Evolutionary conservation across 352 stramenopile genomes (phyloP), one percentile per base, ranked within the genome.

Genomic region (Pythium grandisporangium): DNA sequence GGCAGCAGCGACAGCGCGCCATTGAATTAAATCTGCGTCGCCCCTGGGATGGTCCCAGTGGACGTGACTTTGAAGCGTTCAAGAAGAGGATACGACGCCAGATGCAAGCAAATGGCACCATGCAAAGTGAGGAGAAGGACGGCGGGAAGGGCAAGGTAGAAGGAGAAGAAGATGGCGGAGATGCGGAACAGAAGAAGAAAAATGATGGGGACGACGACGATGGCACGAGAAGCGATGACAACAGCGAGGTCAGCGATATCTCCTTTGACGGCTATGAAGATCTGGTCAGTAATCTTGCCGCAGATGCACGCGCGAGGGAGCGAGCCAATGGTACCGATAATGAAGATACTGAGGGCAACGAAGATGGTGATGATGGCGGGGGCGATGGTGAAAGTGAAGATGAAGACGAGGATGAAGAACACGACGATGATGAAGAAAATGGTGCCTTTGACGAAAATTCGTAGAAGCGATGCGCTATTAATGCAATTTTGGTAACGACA

Each of bases 161-260:
- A n/a, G n/a, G n/a, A n/a, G n/a, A n/a, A n/a, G n/a, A n/a, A n/a
- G 42, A 39, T 5, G 59, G 47, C 1, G 60, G 47, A 0, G 44
- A 36, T 0, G 50, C 58, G 2, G 45, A 53, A 3, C 45, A 37
- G 11, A 51, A 50, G 8, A 33, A 53, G 14, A n/a, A n/a, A n/a
- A n/a, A n/a, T n/a, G n/a, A n/a, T n/a, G n/a, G n/a, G n/a, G n/a
- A n/a, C n/a, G n/a, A n/a, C n/a, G n/a, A n/a, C n/a, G n/a, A n/a
- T n/a, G n/a, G n/a, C n/a, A n/a, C n/a, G n/a, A n/a, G n/a, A n/a
- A n/a, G n/a, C n/a, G 55, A 55, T 29, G 58, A 83, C 52, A 89
- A 87, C 51, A 89, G 76, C 44, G 70, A 80, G 39, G 62, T 89
- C 54, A 89, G 76, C 30, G 76, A 89, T 10, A 66, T 86, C 2